Base-by-base conservation (phyloP, 176 grass and related monocot species). In the sorghum (Sorghum bicolor) region DNA sequence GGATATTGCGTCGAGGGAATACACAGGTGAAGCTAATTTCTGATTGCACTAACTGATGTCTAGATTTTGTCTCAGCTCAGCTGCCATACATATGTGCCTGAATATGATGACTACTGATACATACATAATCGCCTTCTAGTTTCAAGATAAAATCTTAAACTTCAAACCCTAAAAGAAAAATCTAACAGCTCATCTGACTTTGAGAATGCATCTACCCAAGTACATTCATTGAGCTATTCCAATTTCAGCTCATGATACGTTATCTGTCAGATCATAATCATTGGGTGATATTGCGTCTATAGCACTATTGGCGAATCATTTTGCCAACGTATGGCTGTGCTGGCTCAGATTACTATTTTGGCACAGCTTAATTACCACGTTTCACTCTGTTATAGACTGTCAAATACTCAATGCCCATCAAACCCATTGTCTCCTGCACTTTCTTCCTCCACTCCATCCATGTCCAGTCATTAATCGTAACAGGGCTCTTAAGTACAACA, bases 1-100 rank as follows among this genome's bases (percentile, higher is more conserved):
- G 79, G 87, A 10, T 89, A 84, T 24, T 89, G 87, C 12, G 76
- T 89, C 1, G 87, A 89, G 73, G 87, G 87, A 79, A 89, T 53
- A 30, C 76, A 89, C 33, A 85, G 87, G 87, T 89, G 61, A 73
- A 85, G 12, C 19, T 57, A 12, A 37, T 40, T 70, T 38, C 48
- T 15, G 9, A 40, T 24, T 76, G 29, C 73, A 82, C 50, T 62
- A 5, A 43, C 5, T 30, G 53, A 10, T 72, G 6, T 14, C 3
- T 82, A 82, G 36, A 12, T 82, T 72, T 60, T 58, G 5, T 39
- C 10, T 61, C 24, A 26, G 58, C n/a, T 70, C n/a, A 29, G 15
- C 5, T 81, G 16, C 22, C 11, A 31, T 12, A 52, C 15, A 48
- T 33, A 65, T 48, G 5, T 61, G 13, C 19, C 31, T 47, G 38